Evolutionary conservation across 495 filamentous ascomycete genomes (phyloP), one percentile per base, ranked within the genome.

Genomic region (Amniculicola lignicola): DNA sequence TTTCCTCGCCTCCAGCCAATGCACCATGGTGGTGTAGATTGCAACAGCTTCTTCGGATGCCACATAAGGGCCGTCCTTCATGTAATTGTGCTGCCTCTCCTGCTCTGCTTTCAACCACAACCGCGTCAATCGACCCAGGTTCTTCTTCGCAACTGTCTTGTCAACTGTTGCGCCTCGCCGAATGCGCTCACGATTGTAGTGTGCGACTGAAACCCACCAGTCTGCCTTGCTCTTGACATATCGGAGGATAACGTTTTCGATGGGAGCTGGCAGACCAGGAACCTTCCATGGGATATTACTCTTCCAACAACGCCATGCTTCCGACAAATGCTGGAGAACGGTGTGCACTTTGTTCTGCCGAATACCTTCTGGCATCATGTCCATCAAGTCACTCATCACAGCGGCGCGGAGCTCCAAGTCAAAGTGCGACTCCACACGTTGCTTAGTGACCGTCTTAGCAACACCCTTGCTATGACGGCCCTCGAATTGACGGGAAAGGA

Each of bases 331-430:
- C 65, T 99, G 93, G 40, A 99, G 76, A 28, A 99, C 92, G 1
- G 93, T 95, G 69, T 97, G 95, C 70, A 99, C 91, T 73, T 99
- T 99, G 73, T 92, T 99, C 68, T 96, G 92, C 74, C 96, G 96
- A 77, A 99, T 96, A 51, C 94, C 94, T 68, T 96, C 94, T 1
- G 94, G 94, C 94, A 99, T 99, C 94, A 99, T 99, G 63, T 99
- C 94, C 86, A 96, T 96, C 23, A 99, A 75, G 74, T 99, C 94
- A 16, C 91, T 89, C 89, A 99, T 99, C 43, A 99, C 94, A 0
- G 94, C 96, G 15, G 94, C 94, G 67, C 94, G 89, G 35, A 99
- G 81, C 72, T 99, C 94, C 48, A 99, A 81, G 69, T 99, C 94
- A 62, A 97, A 99, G 70, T 99, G 94, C 25, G 91, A 96, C 72